Conservation (phyloP, 2,329 filamentous ascomycete genomes). For the Cladosporium oxysporum region DNA sequence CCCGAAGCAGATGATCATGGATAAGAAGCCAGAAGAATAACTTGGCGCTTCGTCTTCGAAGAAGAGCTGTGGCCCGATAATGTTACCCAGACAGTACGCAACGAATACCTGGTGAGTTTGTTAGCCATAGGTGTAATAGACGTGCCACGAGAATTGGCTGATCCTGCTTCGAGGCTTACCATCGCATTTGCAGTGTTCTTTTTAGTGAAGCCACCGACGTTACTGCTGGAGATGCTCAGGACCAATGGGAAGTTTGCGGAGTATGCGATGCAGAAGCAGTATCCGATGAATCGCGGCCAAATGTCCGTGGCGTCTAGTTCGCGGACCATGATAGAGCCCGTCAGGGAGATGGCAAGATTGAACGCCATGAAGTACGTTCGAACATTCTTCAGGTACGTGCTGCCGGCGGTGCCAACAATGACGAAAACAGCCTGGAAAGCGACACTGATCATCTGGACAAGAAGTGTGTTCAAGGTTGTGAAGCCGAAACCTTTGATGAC, state of each 20-base stretch:
- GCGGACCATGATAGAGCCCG: neutral
- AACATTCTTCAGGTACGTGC: neutral
- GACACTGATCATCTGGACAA: constrained; percentile 49
- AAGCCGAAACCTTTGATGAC: constrained; percentile 62
- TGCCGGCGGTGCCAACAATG: neutral
- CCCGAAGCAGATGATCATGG: constrained; percentile 10
- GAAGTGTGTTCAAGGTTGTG: constrained; percentile 54
- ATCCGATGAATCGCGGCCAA: neutral
- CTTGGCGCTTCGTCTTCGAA: constrained; percentile 53
- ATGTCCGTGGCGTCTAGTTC: neutral
- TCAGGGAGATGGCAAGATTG: neutral
- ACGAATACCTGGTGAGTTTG: constrained; percentile 23
- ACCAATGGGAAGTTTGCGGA: neutral
- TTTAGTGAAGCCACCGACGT: neutral
- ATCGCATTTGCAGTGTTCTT: constrained; percentile 1
- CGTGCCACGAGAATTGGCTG: neutral
- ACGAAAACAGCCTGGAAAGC: neutral
- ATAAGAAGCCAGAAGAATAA: constrained; percentile 35
- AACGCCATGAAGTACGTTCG: constrained; percentile 1
- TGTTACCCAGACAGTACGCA: constrained; percentile 35
- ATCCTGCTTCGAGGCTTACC: neutral
- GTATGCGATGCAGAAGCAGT: neutral
- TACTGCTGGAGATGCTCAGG: neutral
- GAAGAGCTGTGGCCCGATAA: constrained; percentile 58
- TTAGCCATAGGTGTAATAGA: neutral